Evolutionary conservation across 305 asterid genomes (phyloP).

Genomic region (Solanum hybrid): DNA sequence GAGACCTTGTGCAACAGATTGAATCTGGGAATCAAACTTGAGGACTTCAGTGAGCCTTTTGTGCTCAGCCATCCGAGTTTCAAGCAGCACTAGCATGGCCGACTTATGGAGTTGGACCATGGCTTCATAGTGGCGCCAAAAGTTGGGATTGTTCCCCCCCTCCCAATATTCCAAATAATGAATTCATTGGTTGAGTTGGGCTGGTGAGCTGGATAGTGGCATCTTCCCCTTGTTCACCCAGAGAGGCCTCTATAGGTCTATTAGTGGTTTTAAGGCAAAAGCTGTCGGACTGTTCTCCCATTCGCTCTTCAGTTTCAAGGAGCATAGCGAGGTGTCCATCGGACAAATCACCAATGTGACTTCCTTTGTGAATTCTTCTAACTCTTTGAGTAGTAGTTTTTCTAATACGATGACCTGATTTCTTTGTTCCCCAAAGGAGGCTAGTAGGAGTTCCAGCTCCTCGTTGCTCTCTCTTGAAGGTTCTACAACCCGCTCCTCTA

Average conservation of each 20-base stretch:
- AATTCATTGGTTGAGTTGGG: not conserved
- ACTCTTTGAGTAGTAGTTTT: no score
- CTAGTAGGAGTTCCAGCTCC: not conserved
- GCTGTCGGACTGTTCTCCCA: not conserved
- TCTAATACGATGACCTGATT: not conserved
- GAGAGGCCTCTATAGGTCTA: not conserved
- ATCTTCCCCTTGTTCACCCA: rapidly evolving
- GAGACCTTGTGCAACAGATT: not conserved
- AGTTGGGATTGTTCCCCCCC: no score
- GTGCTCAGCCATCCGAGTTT: no score
- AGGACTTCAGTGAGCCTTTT: no score
- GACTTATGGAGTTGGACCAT: no score
- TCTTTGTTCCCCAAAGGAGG: not conserved
- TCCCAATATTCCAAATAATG: not conserved
- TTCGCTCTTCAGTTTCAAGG: no score
- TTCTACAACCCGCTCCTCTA: not conserved
- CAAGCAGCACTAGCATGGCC: no score
- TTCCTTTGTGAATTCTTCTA: not conserved
- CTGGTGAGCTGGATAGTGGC: not conserved
- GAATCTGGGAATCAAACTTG: no score
- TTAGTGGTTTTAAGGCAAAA: not conserved
- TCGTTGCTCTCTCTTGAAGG: not conserved
- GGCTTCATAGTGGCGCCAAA: no score
- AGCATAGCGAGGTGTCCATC: not conserved
- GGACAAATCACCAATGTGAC: not conserved